A percentile compares a stretch with the other conserved stretches of the same genome.
phyloP scores from a whole-genome alignment of 148 eudicot species.

The Camellia lanceoleosa region DNA sequence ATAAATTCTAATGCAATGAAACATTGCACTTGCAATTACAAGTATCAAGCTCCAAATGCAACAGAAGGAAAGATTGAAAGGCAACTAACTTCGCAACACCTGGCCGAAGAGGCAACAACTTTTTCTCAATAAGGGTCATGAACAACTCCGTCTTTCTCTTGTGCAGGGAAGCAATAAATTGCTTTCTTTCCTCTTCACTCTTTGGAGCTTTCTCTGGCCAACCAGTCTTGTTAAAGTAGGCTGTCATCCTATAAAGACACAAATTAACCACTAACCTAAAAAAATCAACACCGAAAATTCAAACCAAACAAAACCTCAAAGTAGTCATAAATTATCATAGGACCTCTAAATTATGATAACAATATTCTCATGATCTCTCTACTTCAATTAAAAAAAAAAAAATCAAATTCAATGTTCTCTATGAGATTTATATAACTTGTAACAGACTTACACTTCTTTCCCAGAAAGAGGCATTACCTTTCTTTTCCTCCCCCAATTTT shows the following conservation, averaged over 20 bases:
- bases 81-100: constrained; percentile 89
- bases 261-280: background rate
- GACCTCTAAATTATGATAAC: background rate
- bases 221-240: constrained; percentile 79
- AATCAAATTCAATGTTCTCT: background rate
- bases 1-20: background rate
- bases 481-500: constrained; percentile 98
- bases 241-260: constrained; percentile 72
- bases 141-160: constrained; percentile 92
- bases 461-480: constrained; percentile 43
- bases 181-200: constrained; percentile 78
- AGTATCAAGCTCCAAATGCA: background rate
- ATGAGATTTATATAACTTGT: background rate
- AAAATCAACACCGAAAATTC: background rate
- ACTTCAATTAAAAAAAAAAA: too few species aligned
- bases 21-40: background rate
- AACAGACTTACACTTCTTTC: background rate
- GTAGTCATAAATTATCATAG: background rate
- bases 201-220: constrained; percentile 97
- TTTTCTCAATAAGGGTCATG: constrained; percentile 93
- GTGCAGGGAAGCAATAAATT: constrained; percentile 83
- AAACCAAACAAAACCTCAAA: background rate
- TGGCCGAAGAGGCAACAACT: constrained; percentile 89
- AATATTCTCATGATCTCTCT: background rate
- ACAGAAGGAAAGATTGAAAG: background rate